Evolutionary conservation across 208 protist genomes (phyloP), one percentile per base, ranked within the genome.

Genomic region (Wallacemonas sp.): DNA sequence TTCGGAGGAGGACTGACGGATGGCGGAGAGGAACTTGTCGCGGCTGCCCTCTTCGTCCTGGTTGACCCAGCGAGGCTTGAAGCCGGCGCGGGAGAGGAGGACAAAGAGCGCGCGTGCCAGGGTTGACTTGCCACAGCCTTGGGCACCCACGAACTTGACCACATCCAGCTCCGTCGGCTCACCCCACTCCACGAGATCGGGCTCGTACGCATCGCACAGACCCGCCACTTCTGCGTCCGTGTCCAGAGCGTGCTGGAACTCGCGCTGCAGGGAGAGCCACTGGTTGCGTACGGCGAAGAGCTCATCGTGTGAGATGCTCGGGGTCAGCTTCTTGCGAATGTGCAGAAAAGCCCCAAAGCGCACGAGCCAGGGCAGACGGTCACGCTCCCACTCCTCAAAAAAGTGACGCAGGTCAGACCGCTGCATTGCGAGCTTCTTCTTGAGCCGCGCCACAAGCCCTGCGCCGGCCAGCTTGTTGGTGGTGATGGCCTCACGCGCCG

Each of bases 61-160:
- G 66, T 90, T 90, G 34, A 84, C 66, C 84, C 84, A 91, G n/a
- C 69, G 56, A 2, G 81, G 81, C 30, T 26, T 30, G 51, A 64
- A 75, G 17, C 61, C 17, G 15, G 71, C 76, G 31, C 77, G 36
- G 24, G 27, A n/a, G 38, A 88, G 68, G 2, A 88, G 59, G 2
- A 62, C 65, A 66, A 60, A 86, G 47, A 91, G 58, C 17, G 71
- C 63, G 6, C 85, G 79, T 15, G 76, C 66, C 49, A 86, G 51
- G 6, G 79, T 84, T 1, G 84, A 91, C 76, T 91, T 91, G 11
- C 84, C 84, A 53, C 75, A 82, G 17, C 84, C 84, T 62, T 85
- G 80, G 14, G 84, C 61, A 3, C 84, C 84, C 5, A 85, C 75
- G 41, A 85, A 84, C 49, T 82, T 81, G 30, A 91, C 62, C 49